Evolutionary conservation across 2,329 filamentous ascomycete species (phyloP).

Genomic region (Aspergillus aculeatus): DNA sequence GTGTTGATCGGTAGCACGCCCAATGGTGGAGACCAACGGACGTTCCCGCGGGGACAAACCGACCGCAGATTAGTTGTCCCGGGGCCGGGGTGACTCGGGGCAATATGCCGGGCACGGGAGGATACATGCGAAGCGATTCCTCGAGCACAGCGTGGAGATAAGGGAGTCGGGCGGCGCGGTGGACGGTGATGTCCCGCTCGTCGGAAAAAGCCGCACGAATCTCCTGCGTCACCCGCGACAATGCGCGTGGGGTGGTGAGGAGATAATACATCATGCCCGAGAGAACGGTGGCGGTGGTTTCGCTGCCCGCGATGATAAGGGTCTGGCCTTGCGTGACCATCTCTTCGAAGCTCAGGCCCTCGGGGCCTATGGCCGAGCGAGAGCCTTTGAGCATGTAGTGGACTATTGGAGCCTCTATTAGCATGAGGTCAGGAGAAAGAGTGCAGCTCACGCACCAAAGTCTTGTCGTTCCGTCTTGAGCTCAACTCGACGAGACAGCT

Average conservation of each 20-base stretch:
- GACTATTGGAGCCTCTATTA: too few relatives aligned
- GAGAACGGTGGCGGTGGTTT: constrained; percentile 44
- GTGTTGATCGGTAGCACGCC: too few relatives aligned
- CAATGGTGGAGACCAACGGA: too few relatives aligned
- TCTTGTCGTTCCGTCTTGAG: too few relatives aligned
- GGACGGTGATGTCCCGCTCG: constrained; percentile 33
- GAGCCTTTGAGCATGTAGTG: too few relatives aligned
- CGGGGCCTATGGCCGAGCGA: too few relatives aligned
- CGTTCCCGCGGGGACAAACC: too few relatives aligned
- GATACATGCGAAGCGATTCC: constrained; percentile 46
- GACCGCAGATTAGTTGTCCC: constrained; percentile 8
- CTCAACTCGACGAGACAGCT: too few relatives aligned
- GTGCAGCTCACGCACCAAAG: too few relatives aligned
- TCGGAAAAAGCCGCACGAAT: constrained; percentile 24
- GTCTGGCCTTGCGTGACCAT: constrained; percentile 25
- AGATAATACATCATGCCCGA: constrained; percentile 36
- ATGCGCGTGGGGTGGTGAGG: constrained; percentile 18
- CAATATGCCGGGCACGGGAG: constrained; percentile 30
- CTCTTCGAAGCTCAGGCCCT: background rate
- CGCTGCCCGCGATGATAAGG: constrained; percentile 38
- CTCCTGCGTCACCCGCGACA: constrained; percentile 22
- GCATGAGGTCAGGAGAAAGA: too few relatives aligned
- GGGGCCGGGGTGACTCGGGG: background rate
- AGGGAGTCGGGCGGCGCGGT: constrained; percentile 26
- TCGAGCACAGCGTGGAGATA: constrained; percentile 48